A percentile compares a stretch with the other conserved stretches of the same genome.
phyloP scores from a whole-genome alignment of 108 stramenopile species.

The Pseudonitzschia multiseries region DNA sequence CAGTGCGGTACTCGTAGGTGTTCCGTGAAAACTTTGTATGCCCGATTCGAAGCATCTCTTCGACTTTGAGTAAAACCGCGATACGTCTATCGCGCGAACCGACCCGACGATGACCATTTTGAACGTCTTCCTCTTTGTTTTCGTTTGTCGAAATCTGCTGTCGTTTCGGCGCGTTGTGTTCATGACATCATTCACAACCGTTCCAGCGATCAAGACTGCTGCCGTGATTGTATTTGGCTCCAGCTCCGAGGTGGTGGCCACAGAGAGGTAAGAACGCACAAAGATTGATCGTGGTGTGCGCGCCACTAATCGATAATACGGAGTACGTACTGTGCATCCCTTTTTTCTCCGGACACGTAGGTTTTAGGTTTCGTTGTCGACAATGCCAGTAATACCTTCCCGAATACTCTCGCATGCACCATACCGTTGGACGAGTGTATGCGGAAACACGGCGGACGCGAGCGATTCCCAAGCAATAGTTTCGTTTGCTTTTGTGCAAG shows the following conservation, averaged over 20 bases:
- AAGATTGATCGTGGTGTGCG: not conserved
- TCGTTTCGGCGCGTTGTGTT: not conserved
- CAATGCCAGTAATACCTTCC: not conserved
- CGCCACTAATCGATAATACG: no score
- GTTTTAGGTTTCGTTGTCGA: not conserved
- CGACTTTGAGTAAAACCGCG: no score
- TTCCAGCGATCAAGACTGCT: slow-evolving; percentile 11
- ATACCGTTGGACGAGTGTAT: not conserved
- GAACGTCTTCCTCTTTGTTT: not conserved
- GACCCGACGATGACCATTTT: not conserved
- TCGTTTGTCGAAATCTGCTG: no score
- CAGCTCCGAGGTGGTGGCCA: not conserved
- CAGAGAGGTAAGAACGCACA: not conserved
- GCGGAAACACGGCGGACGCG: not conserved
- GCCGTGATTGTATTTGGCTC: slow-evolving; percentile 1
- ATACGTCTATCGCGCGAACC: no score
- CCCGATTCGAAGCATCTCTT: no score
- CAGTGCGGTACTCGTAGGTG: no score
- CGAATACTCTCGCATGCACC: not conserved
- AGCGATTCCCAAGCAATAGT: not conserved
- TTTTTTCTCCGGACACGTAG: no score
- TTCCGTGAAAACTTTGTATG: no score
- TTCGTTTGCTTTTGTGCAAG: slow-evolving; percentile 4
- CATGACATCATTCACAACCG: slow-evolving; percentile 8
- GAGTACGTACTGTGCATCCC: no score